These are phyloP conservation scores for Leptographium lundbergii DNA, from an alignment of 2,329 filamentous ascomycete genomes.

Conservation along the genomic window DNA sequence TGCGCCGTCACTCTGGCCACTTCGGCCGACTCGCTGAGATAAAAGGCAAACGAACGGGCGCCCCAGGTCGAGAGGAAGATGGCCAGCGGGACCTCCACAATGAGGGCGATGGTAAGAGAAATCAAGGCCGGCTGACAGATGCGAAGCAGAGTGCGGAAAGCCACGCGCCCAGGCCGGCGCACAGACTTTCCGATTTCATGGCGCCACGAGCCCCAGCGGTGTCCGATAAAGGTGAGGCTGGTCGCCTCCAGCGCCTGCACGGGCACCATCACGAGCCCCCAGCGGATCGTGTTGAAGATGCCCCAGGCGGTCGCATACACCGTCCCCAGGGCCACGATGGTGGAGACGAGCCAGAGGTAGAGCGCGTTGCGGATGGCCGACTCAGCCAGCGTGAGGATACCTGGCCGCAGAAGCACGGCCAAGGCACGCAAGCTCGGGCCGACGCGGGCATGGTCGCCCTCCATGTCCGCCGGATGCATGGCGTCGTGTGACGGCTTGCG, in stretches of 20 bases:
- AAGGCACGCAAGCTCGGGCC: slow-evolving; percentile 31
- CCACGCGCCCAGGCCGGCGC: slow-evolving; percentile 10
- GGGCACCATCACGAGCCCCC: slow-evolving; percentile 64
- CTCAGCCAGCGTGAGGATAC: slow-evolving; percentile 46
- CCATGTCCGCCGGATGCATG: no score
- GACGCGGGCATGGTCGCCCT: background rate
- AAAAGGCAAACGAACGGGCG: slow-evolving; percentile 46
- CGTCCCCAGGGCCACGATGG: slow-evolving; percentile 48
- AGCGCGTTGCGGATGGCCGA: slow-evolving; percentile 55
- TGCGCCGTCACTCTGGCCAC: slow-evolving; percentile 49
- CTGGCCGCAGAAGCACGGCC: slow-evolving; percentile 40
- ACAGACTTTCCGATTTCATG: slow-evolving; percentile 14
- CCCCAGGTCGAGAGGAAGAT: slow-evolving; percentile 49
- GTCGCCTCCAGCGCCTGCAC: slow-evolving; percentile 55
- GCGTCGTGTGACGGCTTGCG: background rate
- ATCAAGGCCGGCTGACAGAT: slow-evolving; percentile 40
- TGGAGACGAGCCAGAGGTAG: slow-evolving; percentile 57
- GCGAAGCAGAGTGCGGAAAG: background rate
- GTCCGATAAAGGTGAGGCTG: slow-evolving; percentile 51
- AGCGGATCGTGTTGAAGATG: slow-evolving; percentile 61
- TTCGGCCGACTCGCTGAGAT: slow-evolving; percentile 40
- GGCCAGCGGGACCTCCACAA: slow-evolving; percentile 48
- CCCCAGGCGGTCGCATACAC: slow-evolving; percentile 63
- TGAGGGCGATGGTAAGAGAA: slow-evolving; percentile 39
- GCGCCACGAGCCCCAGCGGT: slow-evolving; percentile 48